Conservation (phyloP, 2,329 filamentous ascomycete genomes). For the Drechslerella coelobrocha region DNA sequence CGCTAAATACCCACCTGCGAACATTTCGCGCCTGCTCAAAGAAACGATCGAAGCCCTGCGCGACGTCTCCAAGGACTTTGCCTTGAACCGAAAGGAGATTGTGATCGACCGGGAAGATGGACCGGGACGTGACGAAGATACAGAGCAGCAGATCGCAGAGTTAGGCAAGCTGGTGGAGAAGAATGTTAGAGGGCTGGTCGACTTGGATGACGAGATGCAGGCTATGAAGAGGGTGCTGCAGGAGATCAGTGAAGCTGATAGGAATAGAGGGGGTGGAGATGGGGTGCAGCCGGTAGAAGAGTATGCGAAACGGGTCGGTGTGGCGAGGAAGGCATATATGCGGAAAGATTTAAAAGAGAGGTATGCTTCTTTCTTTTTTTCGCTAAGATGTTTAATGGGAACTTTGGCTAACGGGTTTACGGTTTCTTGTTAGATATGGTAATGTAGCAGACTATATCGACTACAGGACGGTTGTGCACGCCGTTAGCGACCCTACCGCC, state of each 20-base stretch:
- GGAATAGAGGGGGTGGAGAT: constrained; percentile 20
- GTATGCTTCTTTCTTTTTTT: too few species aligned
- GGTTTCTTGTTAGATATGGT: constrained; percentile 21
- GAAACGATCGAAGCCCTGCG: constrained; percentile 30
- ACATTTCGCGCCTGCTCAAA: constrained; percentile 20
- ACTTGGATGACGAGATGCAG: constrained; percentile 34
- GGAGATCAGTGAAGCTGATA: constrained; percentile 24
- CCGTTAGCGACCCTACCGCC: constrained; percentile 22
- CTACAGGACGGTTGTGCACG: constrained; percentile 31
- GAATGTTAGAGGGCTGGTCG: constrained; percentile 36
- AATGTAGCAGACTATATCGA: constrained; percentile 41
- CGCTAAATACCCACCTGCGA: constrained; percentile 35
- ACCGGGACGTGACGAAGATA: constrained; percentile 21
- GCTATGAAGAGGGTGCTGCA: constrained; percentile 27
- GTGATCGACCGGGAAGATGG: constrained; percentile 18
- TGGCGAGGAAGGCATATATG: constrained; percentile 15
- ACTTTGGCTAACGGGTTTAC: too few species aligned
- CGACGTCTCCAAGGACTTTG: constrained; percentile 30
- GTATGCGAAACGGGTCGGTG: constrained; percentile 18
- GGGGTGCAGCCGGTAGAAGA: constrained; percentile 40
- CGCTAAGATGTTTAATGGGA: too few species aligned
- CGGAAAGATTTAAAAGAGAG: constrained; percentile 42
- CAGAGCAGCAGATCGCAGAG: constrained; percentile 29
- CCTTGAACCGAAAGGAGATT: constrained; percentile 20
- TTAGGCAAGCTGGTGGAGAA: constrained; percentile 38